A percentile compares a stretch with the other conserved stretches of the same genome.
phyloP scores from a whole-genome alignment of 768 basidiomycete genomes.

The Termitomyces sp. region DNA sequence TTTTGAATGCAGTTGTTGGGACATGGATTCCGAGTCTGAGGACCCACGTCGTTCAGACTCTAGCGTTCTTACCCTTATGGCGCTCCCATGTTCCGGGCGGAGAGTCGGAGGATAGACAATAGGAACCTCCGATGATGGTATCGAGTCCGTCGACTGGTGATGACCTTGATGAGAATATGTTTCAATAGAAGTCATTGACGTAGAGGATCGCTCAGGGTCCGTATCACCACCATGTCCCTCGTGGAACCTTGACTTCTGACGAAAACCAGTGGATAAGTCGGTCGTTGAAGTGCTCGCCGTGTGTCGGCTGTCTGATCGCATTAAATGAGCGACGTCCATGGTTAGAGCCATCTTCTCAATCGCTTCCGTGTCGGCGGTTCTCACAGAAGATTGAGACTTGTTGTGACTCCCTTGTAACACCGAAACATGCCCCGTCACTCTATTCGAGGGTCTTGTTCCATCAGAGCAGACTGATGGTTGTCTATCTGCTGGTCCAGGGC shows the following conservation, averaged over 20 bases:
- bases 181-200: slow-evolving; percentile 21
- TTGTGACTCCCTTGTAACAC: slow-evolving; percentile 31
- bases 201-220: slow-evolving; percentile 12
- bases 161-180: slow-evolving; percentile 4
- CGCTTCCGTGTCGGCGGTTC: slow-evolving; percentile 63
- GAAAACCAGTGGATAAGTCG: slow-evolving; percentile 24
- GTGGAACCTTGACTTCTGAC: slow-evolving; percentile 1
- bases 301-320: slow-evolving; percentile 25
- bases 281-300: slow-evolving; percentile 23
- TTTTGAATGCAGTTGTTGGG: slow-evolving; percentile 34
- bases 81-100: slow-evolving; percentile 13
- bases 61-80: too few relatives aligned
- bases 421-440: slow-evolving; percentile 5
- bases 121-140: not conserved
- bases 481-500: slow-evolving; percentile 22
- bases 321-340: slow-evolving; percentile 65
- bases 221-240: slow-evolving; percentile 11
- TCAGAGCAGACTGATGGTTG: slow-evolving; percentile 6
- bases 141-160: not conserved
- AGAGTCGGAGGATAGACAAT: slow-evolving; percentile 1
- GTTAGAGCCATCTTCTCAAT: slow-evolving; percentile 60
- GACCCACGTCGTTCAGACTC: slow-evolving; percentile 57
- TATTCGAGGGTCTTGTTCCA: slow-evolving; percentile 6
- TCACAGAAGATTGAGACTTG: slow-evolving; percentile 49
- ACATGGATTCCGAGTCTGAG: slow-evolving; percentile 32